phyloP scores from a whole-genome alignment of 768 basidiomycete species.

The Tylopilus sp. region DNA sequence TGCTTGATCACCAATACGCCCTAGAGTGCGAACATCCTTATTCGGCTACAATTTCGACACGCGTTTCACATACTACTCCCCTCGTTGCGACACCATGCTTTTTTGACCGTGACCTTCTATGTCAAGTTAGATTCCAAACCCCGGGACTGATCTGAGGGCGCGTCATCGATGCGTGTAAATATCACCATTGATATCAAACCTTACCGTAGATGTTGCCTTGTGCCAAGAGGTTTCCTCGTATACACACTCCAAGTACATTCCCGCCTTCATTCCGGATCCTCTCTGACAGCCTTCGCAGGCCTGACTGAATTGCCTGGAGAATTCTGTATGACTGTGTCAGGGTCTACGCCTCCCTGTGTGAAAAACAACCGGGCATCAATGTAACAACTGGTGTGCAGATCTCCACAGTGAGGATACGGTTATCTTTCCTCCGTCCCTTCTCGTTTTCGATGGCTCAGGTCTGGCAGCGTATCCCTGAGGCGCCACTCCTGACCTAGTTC shows the following conservation, averaged over 20 bases:
- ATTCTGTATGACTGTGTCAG: not conserved
- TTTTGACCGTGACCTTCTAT: constrained; percentile 8
- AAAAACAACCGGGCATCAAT: constrained; percentile 1
- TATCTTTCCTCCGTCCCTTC: not conserved
- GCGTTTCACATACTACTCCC: constrained; percentile 1
- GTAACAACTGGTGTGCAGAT: constrained; percentile 7
- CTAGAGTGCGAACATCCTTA: constrained; percentile 15
- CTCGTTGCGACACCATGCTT: not conserved
- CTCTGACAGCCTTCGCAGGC: constrained; percentile 12
- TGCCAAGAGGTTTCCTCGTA: constrained; percentile 1
- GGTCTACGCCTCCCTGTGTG: constrained; percentile 9
- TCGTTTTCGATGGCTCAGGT: constrained; percentile 7
- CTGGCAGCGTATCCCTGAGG: constrained; percentile 8
- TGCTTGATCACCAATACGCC: constrained; percentile 47
- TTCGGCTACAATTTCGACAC: constrained; percentile 5
- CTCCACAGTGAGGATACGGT: constrained; percentile 1
- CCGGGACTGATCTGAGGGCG: constrained; percentile 12
- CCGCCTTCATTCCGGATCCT: constrained; percentile 5
- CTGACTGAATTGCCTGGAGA: constrained; percentile 1
- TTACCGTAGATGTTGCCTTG: constrained; percentile 8
- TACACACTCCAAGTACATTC: constrained; percentile 6
- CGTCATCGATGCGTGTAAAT: constrained; percentile 16
- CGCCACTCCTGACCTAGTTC: not conserved
- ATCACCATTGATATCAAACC: constrained; percentile 16
- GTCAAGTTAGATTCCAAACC: constrained; percentile 9